Conservation (phyloP, 495 filamentous ascomycete genomes). For the Hypoxylon perforatum region DNA sequence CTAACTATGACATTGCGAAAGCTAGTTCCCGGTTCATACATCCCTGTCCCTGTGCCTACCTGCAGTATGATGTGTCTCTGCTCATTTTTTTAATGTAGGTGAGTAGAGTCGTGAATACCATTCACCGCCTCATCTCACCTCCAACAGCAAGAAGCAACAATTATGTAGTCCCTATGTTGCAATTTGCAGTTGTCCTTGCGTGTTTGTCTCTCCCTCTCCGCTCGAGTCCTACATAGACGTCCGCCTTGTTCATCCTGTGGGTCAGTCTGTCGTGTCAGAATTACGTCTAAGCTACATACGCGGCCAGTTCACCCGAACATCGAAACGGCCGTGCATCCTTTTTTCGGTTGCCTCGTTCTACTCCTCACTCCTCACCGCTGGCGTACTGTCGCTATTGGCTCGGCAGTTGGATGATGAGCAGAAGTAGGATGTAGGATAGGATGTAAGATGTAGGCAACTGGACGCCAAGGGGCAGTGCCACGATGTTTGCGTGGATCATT, state of each 20-base stretch:
- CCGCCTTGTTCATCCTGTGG: not conserved
- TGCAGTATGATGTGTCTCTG: not conserved
- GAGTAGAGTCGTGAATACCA: too few relatives aligned
- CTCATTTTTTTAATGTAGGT: not conserved
- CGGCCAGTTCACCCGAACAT: slow-evolving; percentile 1
- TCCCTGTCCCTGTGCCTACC: too few relatives aligned
- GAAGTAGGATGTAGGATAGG: too few relatives aligned
- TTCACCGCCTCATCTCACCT: too few relatives aligned
- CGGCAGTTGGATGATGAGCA: not conserved
- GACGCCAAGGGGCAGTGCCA: slow-evolving; percentile 16
- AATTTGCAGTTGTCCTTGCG: too few relatives aligned
- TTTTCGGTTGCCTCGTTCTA: slow-evolving; percentile 23
- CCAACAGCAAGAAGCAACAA: too few relatives aligned
- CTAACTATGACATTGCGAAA: too few relatives aligned
- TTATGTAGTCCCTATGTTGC: too few relatives aligned
- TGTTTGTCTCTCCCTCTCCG: slow-evolving; percentile 17
- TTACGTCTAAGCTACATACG: slow-evolving; percentile 18
- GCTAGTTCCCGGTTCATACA: too few relatives aligned
- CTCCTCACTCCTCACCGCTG: not conserved
- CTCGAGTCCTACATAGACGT: too few relatives aligned
- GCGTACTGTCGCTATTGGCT: not conserved
- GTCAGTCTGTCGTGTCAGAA: not conserved
- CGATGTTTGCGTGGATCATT: slow-evolving; percentile 6
- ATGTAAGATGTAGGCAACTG: too few relatives aligned
- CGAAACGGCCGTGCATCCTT: slow-evolving; percentile 25